Base-by-base conservation (phyloP, 78 protist genomes). In the Pigoraptor vietnamica region DNA sequence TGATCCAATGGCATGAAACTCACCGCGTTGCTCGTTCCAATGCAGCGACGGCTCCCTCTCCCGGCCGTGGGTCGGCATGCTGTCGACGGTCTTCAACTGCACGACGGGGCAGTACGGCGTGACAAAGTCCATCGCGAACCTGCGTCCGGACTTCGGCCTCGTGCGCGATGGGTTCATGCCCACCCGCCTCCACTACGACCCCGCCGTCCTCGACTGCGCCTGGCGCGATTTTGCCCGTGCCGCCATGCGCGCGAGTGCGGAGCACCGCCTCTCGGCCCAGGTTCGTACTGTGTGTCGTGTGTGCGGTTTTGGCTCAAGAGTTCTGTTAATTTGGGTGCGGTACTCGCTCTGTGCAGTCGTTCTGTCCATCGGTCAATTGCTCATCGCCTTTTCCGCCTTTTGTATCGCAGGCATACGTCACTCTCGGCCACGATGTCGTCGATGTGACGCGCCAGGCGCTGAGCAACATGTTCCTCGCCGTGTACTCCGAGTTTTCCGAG, bases 371-470 rank as follows among this genome's bases (percentile, higher is more conserved):
- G n/a, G n/a, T n/a, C n/a, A n/a, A n/a, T n/a, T n/a, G n/a, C n/a
- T n/a, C n/a, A n/a, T n/a, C n/a, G n/a, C n/a, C n/a, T n/a, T 48
- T 6, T 48, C 14, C 29, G 67, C 6, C 67, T 48, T 48, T 48
- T 48, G 67, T 48, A 6, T 48, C 14, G 67, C 67, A 48, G 67
- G 67, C 29, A 6, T 48, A 48, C n/a, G 84, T 79, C 39, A 6
- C 90, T 19, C 86, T 84, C 40, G 1, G 23, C 33, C 37, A 91
- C 86, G 95, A 94, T 83, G 38, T 91, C 23, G 95, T 94, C 37
- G 93, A 94, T 37, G 67, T 90, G 9, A 33, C 36, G 32, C 91
- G 94, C 29, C 95, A 94, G 35, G 90, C 40, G 24, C 86, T 91
- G 81, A 29, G 40, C 79, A 84, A 90, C 36, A 21, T 34, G 32